Base-by-base conservation (phyloP, 2,329 filamentous ascomycete genomes). In the Nannizziopsis arthrosporioides region DNA sequence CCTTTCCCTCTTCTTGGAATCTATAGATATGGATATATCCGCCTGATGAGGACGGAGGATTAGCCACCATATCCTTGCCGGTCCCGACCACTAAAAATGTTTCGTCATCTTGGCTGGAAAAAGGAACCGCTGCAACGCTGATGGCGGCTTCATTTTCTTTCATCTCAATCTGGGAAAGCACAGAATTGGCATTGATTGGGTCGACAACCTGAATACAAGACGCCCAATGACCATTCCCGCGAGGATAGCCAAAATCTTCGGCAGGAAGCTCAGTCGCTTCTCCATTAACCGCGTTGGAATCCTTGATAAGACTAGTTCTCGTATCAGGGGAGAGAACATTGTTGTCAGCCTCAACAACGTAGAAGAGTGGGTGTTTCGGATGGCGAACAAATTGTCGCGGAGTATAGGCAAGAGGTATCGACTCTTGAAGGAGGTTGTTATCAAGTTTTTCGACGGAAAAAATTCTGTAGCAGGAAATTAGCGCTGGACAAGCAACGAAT, bases 161-260 rank as follows among this genome's bases (percentile, higher is more conserved):
- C 0, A 98, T 68, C 51, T 96, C 83, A 37, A 96, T 72, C 0
- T 80, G 88, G 54, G 85, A 81, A 3, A 92, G 65, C 1, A 94
- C 82, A 2, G 70, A 66, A 58, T 92, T 89, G 42, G 84, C 77
- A 12, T 72, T 77, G 2, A 90, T 63, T 0, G 92, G 89, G 59
- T 98, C 92, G 14, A 99, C 76, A 15, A 95, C 78, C 59, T 86
- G 88, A 55, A 99, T 89, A 65, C 89, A 96, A 8, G 90, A 96
- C 36, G 92, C 87, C 92, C 92, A 99, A 55, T 90, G 84, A 15
- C 85, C 84, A 51, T 78, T 80, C 18, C 81, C 88, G 49, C 82
- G 80, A 8, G 92, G 85, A 59, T 95, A 87, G 1, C 92, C 92
- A 62, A 98, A 95, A 4, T 94, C 85, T 55, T 83, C 78, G 1